Evolutionary conservation across 116 monocot genomes (phyloP).

Genomic region (Thalassia testudinum): DNA sequence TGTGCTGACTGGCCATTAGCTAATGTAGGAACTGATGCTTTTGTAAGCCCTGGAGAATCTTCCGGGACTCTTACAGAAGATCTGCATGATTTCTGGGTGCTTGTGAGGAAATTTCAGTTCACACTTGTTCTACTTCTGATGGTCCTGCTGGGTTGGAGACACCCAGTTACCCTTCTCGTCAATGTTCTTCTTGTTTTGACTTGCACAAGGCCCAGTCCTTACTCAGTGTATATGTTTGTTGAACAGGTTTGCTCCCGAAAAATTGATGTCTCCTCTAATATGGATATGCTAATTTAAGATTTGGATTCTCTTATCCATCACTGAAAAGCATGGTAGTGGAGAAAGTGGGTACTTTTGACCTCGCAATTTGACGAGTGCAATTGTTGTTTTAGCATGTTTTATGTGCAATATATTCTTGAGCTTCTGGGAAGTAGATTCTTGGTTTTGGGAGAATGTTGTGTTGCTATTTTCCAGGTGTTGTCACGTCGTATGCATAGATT

Average conservation of each 20-base stretch:
- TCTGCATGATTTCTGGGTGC: slow-evolving; percentile 37
- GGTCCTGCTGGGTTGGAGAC: slow-evolving; percentile 51
- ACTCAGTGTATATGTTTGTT: slow-evolving; percentile 70
- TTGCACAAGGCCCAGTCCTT: slow-evolving; percentile 64
- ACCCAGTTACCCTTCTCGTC: slow-evolving; percentile 49
- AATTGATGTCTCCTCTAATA: too few relatives aligned
- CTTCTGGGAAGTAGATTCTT: too few relatives aligned
- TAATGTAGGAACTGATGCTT: slow-evolving; percentile 1
- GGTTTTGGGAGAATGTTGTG: too few relatives aligned
- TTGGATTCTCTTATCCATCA: too few relatives aligned
- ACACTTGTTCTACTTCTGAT: slow-evolving; percentile 41
- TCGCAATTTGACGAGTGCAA: too few relatives aligned
- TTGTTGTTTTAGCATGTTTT: too few relatives aligned
- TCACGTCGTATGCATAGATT: too few relatives aligned
- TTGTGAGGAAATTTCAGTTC: slow-evolving; percentile 56
- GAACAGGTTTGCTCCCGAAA: slow-evolving; percentile 49
- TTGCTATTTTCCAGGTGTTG: too few relatives aligned
- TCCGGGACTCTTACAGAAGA: slow-evolving; percentile 46
- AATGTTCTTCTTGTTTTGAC: slow-evolving; percentile 58
- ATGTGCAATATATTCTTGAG: too few relatives aligned
- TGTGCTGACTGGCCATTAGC: background rate
- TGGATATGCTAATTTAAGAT: too few relatives aligned
- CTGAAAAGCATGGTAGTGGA: too few relatives aligned
- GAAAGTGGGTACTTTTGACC: too few relatives aligned
- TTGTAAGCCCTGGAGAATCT: slow-evolving; percentile 16